Percentiles rank a stretch among this genome's conserved stretches.
Conservation (phyloP, 1,284 basidiomycete species). For the Prillingera fragicola region DNA sequence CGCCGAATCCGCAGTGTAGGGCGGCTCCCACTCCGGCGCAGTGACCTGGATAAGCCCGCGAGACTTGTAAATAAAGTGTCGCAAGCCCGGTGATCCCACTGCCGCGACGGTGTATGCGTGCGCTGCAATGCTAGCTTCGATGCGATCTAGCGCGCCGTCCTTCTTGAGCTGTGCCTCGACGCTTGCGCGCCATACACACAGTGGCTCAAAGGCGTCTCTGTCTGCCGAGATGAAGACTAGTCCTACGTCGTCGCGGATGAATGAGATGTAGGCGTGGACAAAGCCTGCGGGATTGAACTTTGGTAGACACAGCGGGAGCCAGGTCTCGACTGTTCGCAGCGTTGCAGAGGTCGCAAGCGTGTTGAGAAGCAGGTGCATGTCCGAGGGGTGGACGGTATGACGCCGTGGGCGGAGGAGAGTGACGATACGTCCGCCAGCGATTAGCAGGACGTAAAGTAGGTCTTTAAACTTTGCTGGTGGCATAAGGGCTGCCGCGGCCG, state of each 20-base stretch:
- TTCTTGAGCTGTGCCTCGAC: constrained; percentile 61
- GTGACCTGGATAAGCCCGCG: constrained; percentile 82
- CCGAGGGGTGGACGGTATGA: constrained; percentile 93
- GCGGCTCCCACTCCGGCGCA: constrained; percentile 70
- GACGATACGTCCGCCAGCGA: constrained; percentile 72
- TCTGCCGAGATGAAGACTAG: constrained; percentile 50
- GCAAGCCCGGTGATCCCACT: constrained; percentile 75
- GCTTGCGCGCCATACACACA: constrained; percentile 63
- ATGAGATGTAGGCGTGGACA: constrained; percentile 86
- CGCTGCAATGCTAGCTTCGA: constrained; percentile 22
- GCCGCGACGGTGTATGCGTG: constrained; percentile 53
- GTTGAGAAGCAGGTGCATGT: constrained; percentile 81
- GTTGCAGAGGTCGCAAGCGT: constrained; percentile 59
- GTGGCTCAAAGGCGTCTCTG: constrained; percentile 49
- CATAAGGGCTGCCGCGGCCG: constrained; percentile 67
- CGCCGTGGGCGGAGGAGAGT: constrained; percentile 83
- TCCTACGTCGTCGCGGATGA: constrained; percentile 51
- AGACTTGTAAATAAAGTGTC: constrained; percentile 93
- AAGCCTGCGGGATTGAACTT: constrained; percentile 89
- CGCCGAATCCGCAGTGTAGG: constrained; percentile 57
- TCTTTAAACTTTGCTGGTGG: constrained; percentile 80
- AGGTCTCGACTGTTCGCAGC: constrained; percentile 73
- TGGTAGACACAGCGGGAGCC: constrained; percentile 92
- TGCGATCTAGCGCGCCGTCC: constrained; percentile 55
- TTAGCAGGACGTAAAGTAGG: constrained; percentile 80